Evolutionary conservation across 2,329 filamentous ascomycete genomes (phyloP).

Genomic region (Lasiodiplodia sp.): DNA sequence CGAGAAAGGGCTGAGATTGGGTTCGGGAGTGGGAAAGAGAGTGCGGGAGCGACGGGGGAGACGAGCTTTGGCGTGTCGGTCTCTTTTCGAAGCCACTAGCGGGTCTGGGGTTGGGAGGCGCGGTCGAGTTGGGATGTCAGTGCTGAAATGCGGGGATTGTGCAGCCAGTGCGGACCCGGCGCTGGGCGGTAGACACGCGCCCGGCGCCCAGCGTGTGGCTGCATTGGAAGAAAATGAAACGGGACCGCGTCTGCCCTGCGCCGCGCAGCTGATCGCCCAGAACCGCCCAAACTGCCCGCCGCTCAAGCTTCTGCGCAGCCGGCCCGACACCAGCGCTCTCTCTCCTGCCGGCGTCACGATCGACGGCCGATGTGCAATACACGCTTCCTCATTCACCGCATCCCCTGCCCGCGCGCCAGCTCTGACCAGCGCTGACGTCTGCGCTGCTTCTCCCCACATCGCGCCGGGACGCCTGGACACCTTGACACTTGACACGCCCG

Average conservation of each 20-base stretch:
- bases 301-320: conserved; percentile 14
- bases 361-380: conserved; percentile 22
- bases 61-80: conserved; percentile 16
- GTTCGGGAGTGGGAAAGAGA: conserved; percentile 2
- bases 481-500: conserved; percentile 25
- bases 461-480: conserved; percentile 2
- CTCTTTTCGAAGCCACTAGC: conserved; percentile 12
- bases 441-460: neutral
- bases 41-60: conserved; percentile 17
- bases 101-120: conserved; percentile 13
- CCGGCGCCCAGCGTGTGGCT: conserved; percentile 13
- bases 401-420: conserved; percentile 8
- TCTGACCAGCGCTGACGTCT: conserved; percentile 15
- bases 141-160: conserved; percentile 22
- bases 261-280: neutral
- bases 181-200: neutral
- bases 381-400: conserved; percentile 23
- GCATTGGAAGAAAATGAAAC: conserved; percentile 12
- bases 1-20: conserved; percentile 14
- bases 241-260: neutral
- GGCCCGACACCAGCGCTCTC: conserved; percentile 13
- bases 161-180: conserved; percentile 14
- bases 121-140: conserved; percentile 19
- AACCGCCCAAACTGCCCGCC: neutral
- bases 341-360: conserved; percentile 14